Evolutionary conservation across 169 alveolate genomes (phyloP), one percentile per base, ranked within the genome.

Genomic region (Cryptosporidium muris): DNA sequence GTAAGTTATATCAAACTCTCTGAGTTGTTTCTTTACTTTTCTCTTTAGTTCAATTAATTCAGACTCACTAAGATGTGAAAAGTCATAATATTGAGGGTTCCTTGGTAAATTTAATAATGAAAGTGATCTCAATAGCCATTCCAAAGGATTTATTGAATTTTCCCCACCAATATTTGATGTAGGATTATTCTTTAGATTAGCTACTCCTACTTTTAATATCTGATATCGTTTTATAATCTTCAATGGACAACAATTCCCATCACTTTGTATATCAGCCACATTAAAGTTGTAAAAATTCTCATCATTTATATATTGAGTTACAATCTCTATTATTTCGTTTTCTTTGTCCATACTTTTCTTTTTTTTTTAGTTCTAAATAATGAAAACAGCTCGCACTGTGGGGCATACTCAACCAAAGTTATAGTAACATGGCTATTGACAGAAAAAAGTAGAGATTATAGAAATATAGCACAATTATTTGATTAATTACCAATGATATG

Each of bases 1-100:
- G 82, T 93, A 95, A 34, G 80, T 92, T 52, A 89, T 80, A 89
- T 95, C 98, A 82, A 93, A 94, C 66, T 63, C 63, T 65, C 92
- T 95, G 34, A 95, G 80, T 89, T 95, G 95, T 51, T 92, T 91
- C 63, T 93, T 93, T 1, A 95, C 96, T 51, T 80, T 82, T 60
- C 90, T 89, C 68, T 92, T 94, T 64, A 91, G 91, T 74, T 82
- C 89, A 3, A 53, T 81, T 48, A 49, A 16, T 8, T 81, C 53
- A 37, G 51, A 68, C 14, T 14, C 38, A 1, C 38, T 38, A 38
- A 34, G 25, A 25, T 25, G 25, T 25, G 25, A 25, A 25, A 25
- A 25, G 0, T 25, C 25, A 25, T 25, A 25, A 25, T 25, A 25
- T 25, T 25, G 49, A 8, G 38, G 65, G 6, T 14, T 60, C 63